Percentiles rank a stretch among this genome's conserved stretches.
Evolutionary conservation across 139 green algal genomes (phyloP).

Genomic region (Trebouxia sp.): DNA sequence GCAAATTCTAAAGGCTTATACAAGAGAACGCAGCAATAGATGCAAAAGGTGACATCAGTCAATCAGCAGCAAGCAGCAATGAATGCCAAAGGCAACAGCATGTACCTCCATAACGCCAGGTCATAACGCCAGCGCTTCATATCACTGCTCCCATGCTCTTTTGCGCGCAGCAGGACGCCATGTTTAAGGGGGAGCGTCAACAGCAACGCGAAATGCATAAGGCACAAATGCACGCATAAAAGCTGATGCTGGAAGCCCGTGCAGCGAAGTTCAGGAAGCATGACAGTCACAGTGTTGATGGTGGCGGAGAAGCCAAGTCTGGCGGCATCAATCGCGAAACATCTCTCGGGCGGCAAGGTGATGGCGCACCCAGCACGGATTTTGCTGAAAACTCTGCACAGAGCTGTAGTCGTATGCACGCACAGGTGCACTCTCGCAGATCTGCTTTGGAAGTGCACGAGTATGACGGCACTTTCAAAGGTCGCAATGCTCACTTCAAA

Average conservation of each 20-base stretch:
- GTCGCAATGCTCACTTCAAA: conserved; percentile 61
- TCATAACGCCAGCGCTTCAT: not conserved
- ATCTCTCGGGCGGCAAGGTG: conserved; percentile 69
- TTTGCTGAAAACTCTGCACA: not conserved
- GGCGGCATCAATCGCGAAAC: conserved; percentile 69
- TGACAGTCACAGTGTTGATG: conserved; percentile 64
- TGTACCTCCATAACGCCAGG: no score
- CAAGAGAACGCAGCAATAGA: no score
- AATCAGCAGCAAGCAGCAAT: no score
- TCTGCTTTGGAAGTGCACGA: conserved; percentile 79
- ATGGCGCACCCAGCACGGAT: not conserved
- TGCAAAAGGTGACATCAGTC: no score
- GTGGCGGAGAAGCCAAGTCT: conserved; percentile 90
- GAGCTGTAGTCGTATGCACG: not conserved
- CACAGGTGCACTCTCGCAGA: conserved; percentile 50
- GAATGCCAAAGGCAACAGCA: no score
- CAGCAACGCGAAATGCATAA: no score
- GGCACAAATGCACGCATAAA: no score
- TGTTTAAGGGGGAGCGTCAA: no score
- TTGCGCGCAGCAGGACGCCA: not conserved
- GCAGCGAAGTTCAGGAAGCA: not conserved
- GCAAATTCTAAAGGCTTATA: no score
- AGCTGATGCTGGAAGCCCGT: no score
- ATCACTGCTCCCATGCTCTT: not conserved
- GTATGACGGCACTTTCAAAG: conserved; percentile 67